A percentile compares a stretch with the other conserved stretches of the same genome.
These are phyloP conservation scores for Exophiala mesophila DNA, from an alignment of 2,329 filamentous ascomycete species.

Conservation along the genomic window DNA sequence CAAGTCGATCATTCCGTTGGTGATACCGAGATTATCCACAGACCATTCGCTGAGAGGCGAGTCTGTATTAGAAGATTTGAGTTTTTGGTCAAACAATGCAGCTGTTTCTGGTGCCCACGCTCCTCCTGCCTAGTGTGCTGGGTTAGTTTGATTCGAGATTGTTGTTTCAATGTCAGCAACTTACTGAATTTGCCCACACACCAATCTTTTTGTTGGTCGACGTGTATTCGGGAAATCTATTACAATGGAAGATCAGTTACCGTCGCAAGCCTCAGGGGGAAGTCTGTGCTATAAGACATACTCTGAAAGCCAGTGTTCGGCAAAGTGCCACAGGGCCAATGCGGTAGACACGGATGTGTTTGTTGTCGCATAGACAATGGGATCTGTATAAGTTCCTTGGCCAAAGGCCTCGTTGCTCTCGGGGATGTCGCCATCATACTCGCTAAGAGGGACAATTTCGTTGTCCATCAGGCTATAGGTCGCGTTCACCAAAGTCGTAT, in stretches of 20 bases:
- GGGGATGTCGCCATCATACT: slow-evolving; percentile 28
- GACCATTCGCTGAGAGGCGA: neutral
- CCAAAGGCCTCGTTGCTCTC: slow-evolving; percentile 49
- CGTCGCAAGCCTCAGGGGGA: no score
- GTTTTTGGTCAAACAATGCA: slow-evolving; percentile 28
- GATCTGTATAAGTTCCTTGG: slow-evolving; percentile 49
- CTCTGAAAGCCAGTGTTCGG: slow-evolving; percentile 50
- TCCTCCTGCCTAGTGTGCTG: slow-evolving; percentile 41
- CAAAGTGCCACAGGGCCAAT: slow-evolving; percentile 49
- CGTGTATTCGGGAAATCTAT: slow-evolving; percentile 59
- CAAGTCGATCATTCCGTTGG: slow-evolving; percentile 54
- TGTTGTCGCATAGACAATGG: slow-evolving; percentile 33
- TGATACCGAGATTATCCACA: slow-evolving; percentile 51
- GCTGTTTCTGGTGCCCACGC: slow-evolving; percentile 39
- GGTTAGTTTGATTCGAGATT: slow-evolving; percentile 39
- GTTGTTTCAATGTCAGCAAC: neutral
- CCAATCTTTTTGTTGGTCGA: slow-evolving; percentile 41
- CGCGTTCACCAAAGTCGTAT: slow-evolving; percentile 41
- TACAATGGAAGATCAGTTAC: no score
- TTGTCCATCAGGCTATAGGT: slow-evolving; percentile 27
- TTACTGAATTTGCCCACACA: slow-evolving; percentile 35
- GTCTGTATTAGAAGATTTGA: slow-evolving; percentile 11
- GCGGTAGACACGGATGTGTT: slow-evolving; percentile 41
- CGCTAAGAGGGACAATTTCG: slow-evolving; percentile 6
- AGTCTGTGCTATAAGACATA: no score